Base-by-base conservation (phyloP, 75 land plant species). In the Isoetes taiwanensis region DNA sequence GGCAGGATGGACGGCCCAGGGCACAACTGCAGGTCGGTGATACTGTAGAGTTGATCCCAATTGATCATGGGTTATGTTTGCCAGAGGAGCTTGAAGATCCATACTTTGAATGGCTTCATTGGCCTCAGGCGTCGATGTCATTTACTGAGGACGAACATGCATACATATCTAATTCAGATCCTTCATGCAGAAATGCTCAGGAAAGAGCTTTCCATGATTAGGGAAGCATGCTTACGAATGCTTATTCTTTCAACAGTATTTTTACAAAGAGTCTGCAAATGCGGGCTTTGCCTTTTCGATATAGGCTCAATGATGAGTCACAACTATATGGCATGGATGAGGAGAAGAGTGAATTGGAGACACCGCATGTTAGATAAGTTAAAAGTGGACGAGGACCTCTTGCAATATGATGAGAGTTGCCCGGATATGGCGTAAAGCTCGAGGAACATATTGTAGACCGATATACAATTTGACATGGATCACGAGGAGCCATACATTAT, bases 51-150 rank as follows among this genome's bases (percentile, higher is more conserved):
- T n/a, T 46, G 19, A 23, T 46, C 23, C 50, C 50, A 19, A 46
- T 46, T n/a, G 50, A 46, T 46, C 50, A 46, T 23, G 50, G 50
- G 50, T 23, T 46, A 6, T 46, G 50, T 23, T 46, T 46, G 19
- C 50, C 50, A 5, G 50, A 46, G 19, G 25, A 19, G 4, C 50
- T 46, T 6, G 50, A 46, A 19, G 50, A 46, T n/a, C 50, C 50
- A 3, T 46, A 46, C 16, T 46, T 46, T 23, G 50, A 46, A 23
- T 46, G 50, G 50, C 50, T 46, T n/a, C 50, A 46, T 23, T 46
- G 50, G 50, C 50, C 50, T 19, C 50, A 46, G 16, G 50, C 50
- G 5, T 46, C 50, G 19, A 46, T 46, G 50, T 23, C 50, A n/a
- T 46, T 46, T 16, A 19, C 50, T 6, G 50, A 46, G 19, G 50